Evolutionary conservation across 73 alveolate genomes (phyloP).

Genomic region (Symbiodinium pilosum): DNA sequence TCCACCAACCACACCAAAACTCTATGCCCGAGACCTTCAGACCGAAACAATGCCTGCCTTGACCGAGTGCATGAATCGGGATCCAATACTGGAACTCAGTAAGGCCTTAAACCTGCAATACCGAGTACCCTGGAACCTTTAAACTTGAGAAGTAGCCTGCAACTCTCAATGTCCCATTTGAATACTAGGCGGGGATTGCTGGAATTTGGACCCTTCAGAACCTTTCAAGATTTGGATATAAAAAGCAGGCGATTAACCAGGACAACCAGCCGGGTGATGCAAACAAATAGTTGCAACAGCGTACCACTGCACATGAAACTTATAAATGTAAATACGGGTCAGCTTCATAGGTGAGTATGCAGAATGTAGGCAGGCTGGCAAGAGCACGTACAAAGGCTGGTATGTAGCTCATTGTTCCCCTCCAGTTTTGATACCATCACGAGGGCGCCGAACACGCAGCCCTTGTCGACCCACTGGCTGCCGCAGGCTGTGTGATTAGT

Average conservation of each 20-base stretch:
- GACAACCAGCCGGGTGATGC: not conserved
- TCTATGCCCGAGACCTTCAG: not conserved
- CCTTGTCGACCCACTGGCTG: not conserved
- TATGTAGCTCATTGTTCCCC: not conserved
- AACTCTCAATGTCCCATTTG: not conserved
- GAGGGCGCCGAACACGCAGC: not conserved
- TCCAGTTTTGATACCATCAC: not conserved
- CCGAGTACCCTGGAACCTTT: not conserved
- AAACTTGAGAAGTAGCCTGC: not conserved
- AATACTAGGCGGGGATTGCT: not conserved
- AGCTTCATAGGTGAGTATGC: not conserved
- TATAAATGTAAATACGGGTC: not conserved
- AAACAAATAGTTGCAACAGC: not conserved
- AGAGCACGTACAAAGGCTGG: not conserved
- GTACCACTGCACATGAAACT: not conserved
- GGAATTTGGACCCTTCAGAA: not conserved
- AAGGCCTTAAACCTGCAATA: not conserved
- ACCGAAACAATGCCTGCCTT: not conserved
- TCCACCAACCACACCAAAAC: not conserved
- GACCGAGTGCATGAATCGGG: not conserved
- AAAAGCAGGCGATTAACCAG: not conserved
- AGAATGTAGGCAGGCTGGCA: conserved; percentile 17
- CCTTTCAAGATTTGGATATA: not conserved
- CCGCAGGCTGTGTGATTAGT: not conserved
- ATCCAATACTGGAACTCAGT: not conserved